A percentile compares a stretch with the other conserved stretches of the same genome.
Evolutionary conservation across 352 stramenopile genomes (phyloP).

Genomic region (Phytophthora vignae): DNA sequence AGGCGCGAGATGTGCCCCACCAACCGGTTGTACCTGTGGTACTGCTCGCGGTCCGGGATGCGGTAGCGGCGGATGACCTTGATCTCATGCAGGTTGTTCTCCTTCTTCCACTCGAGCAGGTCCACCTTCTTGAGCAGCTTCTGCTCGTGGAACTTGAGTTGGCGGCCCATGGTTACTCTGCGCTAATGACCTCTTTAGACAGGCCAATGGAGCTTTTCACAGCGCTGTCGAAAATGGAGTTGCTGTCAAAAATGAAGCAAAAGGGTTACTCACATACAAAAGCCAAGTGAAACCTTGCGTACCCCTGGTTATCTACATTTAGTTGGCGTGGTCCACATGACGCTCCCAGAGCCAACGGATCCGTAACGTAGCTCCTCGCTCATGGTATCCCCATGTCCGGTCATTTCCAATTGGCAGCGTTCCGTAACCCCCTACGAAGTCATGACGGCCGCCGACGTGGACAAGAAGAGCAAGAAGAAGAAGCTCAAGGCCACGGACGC

Average conservation of each 20-base stretch:
- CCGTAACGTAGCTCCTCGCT: neutral
- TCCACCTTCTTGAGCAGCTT: conserved; percentile 99
- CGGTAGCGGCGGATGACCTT: conserved; percentile 98
- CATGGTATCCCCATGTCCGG: neutral
- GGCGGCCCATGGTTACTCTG: conserved; percentile 73
- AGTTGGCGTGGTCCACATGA: conserved; percentile 27
- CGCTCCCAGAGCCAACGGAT: conserved; percentile 32
- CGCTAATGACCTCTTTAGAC: no score
- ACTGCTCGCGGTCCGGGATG: conserved; percentile 98
- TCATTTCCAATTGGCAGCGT: conserved; percentile 32
- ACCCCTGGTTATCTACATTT: neutral
- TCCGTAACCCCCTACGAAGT: conserved; percentile 1
- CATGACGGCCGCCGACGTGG: conserved; percentile 75
- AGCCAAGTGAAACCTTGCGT: conserved; percentile 11
- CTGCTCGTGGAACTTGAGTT: conserved; percentile 97
- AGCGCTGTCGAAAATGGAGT: neutral
- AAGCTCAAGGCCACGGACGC: conserved; percentile 79
- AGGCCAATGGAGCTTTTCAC: neutral
- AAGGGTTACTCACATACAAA: conserved; percentile 23
- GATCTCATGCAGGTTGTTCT: conserved; percentile 98
- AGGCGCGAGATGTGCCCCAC: conserved; percentile 96
- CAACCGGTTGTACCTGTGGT: conserved; percentile 99
- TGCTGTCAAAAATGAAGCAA: neutral
- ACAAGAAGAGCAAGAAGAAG: conserved; percentile 92
- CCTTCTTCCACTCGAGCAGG: conserved; percentile 98